These are phyloP conservation scores for Globisporangium paddicum DNA, from an alignment of 352 stramenopile genomes.

Conservation along the genomic window DNA sequence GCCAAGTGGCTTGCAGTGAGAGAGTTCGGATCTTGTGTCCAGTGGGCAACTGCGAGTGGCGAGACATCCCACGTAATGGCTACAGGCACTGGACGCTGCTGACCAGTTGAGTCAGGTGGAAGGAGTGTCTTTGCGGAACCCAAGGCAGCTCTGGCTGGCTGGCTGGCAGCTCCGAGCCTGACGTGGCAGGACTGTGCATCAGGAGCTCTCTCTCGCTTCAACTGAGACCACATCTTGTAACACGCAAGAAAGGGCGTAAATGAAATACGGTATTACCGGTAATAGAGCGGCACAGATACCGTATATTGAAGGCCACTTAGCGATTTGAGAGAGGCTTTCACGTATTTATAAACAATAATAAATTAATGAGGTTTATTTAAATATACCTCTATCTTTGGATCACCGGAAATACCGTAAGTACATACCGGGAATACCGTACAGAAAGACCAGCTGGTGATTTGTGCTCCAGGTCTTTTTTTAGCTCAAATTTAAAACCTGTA, in stretches of 20 bases:
- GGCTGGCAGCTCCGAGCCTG: not conserved
- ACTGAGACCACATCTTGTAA: not conserved
- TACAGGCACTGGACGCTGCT: not conserved
- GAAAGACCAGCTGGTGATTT: no score
- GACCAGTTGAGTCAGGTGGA: not conserved
- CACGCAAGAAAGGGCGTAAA: no score
- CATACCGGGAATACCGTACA: no score
- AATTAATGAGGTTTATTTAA: not conserved
- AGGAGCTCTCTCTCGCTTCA: not conserved
- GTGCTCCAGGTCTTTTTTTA: no score
- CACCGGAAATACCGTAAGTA: no score
- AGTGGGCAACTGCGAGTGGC: slow-evolving; percentile 6
- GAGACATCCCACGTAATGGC: not conserved
- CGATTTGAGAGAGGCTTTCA: not conserved
- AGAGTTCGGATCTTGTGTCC: no score
- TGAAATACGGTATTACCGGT: no score
- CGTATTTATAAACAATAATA: not conserved
- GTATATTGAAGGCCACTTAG: not conserved
- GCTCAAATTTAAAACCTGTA: no score
- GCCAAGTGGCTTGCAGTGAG: not conserved
- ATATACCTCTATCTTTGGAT: not conserved
- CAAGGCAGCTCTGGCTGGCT: not conserved
- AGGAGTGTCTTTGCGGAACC: not conserved
- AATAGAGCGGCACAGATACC: no score
- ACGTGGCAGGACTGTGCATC: not conserved